Evolutionary conservation across 768 basidiomycete species (phyloP), one percentile per base, ranked within the genome.

Genomic region (Trametes sanguinea): DNA sequence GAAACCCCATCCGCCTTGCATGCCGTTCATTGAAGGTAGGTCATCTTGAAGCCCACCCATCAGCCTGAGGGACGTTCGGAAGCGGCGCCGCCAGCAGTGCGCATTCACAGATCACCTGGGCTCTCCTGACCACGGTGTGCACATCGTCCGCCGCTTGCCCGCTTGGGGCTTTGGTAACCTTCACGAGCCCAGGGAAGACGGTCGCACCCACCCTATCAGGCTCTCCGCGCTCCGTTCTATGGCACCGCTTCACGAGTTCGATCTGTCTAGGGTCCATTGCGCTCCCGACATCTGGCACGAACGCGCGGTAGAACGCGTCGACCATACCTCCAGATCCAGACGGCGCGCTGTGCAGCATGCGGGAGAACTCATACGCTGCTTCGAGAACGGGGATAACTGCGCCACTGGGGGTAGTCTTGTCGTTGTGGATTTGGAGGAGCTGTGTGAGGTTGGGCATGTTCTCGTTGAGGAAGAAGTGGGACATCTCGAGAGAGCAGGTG

Each of bases 21-120:
- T 2, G 9, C 7, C 39, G 2, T 27, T 39, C 17, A 4, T 11
- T 13, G 14, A 30, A 50, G 48, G 10, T n/a, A 27, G 11, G 29
- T 33, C 27, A 50, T 50, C 30, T 1, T 8, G 17, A 14, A 30
- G 29, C 48, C 27, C 30, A 33, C 32, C 29, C 17, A 29, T 33
- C 48, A 13, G 42, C 14, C 42, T 6, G 10, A 4, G 22, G 48
- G 32, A 32, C 4, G 32, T 32, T 50, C 8, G 45, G 45, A 17
- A 32, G 48, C 1, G 47, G 3, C 6, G 14, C 40, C 8, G 57
- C 62, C 9, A 51, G 13, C 57, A 92, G 75, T 1, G 92, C 91
- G 69, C 90, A 95, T 74, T 91, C 89, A 68, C 92, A 94, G 48
- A 94, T 86, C 13, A 92, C 92, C 74, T 94, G 93, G 14, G 93